Conservation (phyloP, 176 grass and related monocot species). For the Zea mays region DNA sequence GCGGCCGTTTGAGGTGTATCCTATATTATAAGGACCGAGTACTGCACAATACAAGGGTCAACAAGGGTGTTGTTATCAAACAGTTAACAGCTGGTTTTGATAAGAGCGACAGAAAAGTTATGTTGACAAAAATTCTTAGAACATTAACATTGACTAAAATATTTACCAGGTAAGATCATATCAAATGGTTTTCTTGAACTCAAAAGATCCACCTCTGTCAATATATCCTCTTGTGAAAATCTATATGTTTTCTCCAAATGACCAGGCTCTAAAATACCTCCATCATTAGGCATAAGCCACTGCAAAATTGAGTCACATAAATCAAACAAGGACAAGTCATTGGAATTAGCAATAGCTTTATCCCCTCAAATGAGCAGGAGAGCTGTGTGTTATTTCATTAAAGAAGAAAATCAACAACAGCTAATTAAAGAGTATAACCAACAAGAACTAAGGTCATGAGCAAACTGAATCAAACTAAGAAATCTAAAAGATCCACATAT, state of each 20-base stretch:
- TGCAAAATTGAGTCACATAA: background rate
- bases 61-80: background rate
- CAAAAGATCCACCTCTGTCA: slow-evolving; percentile 52
- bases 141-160: background rate
- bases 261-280: background rate
- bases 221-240: slow-evolving; percentile 44
- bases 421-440: background rate
- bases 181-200: slow-evolving; percentile 77
- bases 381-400: too few species aligned
- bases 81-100: background rate
- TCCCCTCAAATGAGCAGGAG: background rate
- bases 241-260: slow-evolving; percentile 37
- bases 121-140: slow-evolving; percentile 24
- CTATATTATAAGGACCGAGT: slow-evolving; percentile 80
- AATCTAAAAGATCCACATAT: background rate
- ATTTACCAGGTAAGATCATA: slow-evolving; percentile 89
- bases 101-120: background rate
- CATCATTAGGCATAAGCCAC: background rate
- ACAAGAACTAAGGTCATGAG: background rate
- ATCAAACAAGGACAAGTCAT: background rate
- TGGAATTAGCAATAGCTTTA: background rate
- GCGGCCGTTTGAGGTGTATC: slow-evolving; percentile 76
- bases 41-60: slow-evolving; percentile 46
- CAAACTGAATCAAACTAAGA: background rate
- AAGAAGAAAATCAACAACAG: background rate